phyloP scores from a whole-genome alignment of 345 rosid species.

The Erodium maritimum region DNA sequence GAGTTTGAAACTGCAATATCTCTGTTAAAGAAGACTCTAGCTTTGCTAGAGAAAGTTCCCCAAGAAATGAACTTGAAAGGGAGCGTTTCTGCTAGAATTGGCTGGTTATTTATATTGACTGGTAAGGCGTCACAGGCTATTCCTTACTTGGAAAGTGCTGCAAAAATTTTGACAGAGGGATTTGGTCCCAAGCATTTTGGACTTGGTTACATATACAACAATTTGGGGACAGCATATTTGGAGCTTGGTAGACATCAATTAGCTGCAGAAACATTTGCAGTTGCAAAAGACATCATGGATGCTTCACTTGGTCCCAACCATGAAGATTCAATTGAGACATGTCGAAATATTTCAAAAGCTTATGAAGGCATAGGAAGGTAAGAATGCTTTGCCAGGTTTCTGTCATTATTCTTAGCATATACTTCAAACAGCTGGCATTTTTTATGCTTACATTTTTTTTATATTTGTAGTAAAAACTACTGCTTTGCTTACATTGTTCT shows the following conservation, averaged over 20 bases:
- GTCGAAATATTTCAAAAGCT: constrained; percentile 90
- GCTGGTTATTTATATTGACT: constrained; percentile 74
- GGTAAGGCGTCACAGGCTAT: constrained; percentile 76
- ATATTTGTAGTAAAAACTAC: too few relatives aligned
- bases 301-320: constrained; percentile 89
- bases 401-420: not conserved
- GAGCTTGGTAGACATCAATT: constrained; percentile 86
- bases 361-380: constrained; percentile 74
- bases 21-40: constrained; percentile 54
- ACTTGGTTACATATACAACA: constrained; percentile 81
- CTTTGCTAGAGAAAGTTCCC: constrained; percentile 70
- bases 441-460: too few relatives aligned
- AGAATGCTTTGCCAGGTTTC: constrained; percentile 6
- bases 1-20: constrained; percentile 74
- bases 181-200: constrained; percentile 92
- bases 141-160: constrained; percentile 82
- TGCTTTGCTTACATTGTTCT: too few relatives aligned
- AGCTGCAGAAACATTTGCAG: constrained; percentile 91
- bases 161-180: constrained; percentile 74
- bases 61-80: constrained; percentile 87
- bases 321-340: constrained; percentile 78
- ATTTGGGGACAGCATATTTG: constrained; percentile 89
- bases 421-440: too few relatives aligned
- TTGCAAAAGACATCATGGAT: constrained; percentile 92
- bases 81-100: constrained; percentile 82